Evolutionary conservation across 2,329 filamentous ascomycete species (phyloP).

Genomic region (Calonectria fujianensis): DNA sequence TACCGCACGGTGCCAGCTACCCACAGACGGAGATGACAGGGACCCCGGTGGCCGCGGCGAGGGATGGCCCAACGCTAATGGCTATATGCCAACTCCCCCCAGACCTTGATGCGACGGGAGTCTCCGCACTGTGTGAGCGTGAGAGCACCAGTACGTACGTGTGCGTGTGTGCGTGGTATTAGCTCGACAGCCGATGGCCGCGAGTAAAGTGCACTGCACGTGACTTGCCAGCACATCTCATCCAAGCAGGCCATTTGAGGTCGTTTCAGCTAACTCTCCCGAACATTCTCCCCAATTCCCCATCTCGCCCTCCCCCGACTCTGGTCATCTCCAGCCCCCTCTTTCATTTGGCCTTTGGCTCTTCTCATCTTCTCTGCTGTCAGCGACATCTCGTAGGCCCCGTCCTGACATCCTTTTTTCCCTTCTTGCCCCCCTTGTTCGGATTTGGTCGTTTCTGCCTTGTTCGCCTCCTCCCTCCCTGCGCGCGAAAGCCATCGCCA

Average conservation of each 20-base stretch:
- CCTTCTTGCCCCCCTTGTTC: slow-evolving; percentile 39
- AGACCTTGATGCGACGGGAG: slow-evolving; percentile 10
- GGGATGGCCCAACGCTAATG: slow-evolving; percentile 4
- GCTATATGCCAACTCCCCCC: slow-evolving; percentile 24
- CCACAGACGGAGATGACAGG: not conserved
- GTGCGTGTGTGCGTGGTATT: not conserved
- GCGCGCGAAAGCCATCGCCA: slow-evolving; percentile 46
- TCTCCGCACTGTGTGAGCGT: slow-evolving; percentile 39
- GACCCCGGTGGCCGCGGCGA: slow-evolving; percentile 3
- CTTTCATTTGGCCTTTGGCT: slow-evolving; percentile 47
- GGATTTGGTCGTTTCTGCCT: slow-evolving; percentile 46
- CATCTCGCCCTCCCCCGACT: slow-evolving; percentile 39
- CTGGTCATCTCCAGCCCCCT: slow-evolving; percentile 50
- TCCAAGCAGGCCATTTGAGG: slow-evolving; percentile 42
- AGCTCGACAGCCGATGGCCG: slow-evolving; percentile 26
- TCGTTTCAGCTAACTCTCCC: slow-evolving; percentile 53
- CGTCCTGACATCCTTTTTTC: slow-evolving; percentile 42
- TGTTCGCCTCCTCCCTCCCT: slow-evolving; percentile 39
- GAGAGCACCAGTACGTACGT: slow-evolving; percentile 4
- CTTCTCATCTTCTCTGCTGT: slow-evolving; percentile 49
- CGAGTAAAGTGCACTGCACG: slow-evolving; percentile 32
- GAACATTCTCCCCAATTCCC: slow-evolving; percentile 47
- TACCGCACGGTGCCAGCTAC: slow-evolving; percentile 1
- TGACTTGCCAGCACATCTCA: slow-evolving; percentile 44
- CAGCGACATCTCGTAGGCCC: slow-evolving; percentile 46